A percentile compares a stretch with the other conserved stretches of the same genome.
Evolutionary conservation across 106 monocot species (phyloP).

Genomic region (Dendrobium catenatum): DNA sequence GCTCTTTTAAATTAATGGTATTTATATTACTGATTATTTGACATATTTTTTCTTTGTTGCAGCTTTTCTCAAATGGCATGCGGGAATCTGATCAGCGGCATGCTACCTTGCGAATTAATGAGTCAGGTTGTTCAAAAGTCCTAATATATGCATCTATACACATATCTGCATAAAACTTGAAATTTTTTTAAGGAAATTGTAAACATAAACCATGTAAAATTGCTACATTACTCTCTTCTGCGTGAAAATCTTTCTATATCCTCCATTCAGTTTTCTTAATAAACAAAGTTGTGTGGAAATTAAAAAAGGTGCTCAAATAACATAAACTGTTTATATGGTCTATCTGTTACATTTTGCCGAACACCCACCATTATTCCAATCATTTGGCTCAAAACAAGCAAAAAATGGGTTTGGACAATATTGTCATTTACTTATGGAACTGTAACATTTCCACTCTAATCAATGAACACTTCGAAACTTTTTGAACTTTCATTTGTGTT

Average conservation of each 20-base stretch:
- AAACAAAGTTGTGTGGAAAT: too few relatives aligned
- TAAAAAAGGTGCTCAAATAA: neutral
- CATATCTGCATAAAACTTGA: neutral
- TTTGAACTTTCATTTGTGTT: neutral
- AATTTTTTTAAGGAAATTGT: neutral
- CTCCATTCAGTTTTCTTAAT: neutral
- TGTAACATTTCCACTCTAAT: neutral
- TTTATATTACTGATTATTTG: neutral
- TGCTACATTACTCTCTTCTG: neutral
- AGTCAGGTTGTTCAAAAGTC: conserved; percentile 31
- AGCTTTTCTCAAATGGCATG: conserved; percentile 83
- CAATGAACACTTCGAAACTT: neutral
- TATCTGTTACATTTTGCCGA: neutral
- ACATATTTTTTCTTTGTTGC: neutral
- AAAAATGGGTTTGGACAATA: neutral
- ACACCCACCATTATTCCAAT: neutral
- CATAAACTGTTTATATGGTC: neutral
- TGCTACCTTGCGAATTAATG: conserved; percentile 56
- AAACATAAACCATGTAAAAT: neutral
- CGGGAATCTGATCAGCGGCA: conserved; percentile 67
- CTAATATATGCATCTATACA: neutral
- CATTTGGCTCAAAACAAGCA: too few relatives aligned
- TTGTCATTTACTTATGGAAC: neutral
- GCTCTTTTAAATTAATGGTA: neutral
- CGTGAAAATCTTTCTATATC: neutral